phyloP scores from a whole-genome alignment of 2,329 filamentous ascomycete genomes.

The Magnaporthiopsis incrustans region DNA sequence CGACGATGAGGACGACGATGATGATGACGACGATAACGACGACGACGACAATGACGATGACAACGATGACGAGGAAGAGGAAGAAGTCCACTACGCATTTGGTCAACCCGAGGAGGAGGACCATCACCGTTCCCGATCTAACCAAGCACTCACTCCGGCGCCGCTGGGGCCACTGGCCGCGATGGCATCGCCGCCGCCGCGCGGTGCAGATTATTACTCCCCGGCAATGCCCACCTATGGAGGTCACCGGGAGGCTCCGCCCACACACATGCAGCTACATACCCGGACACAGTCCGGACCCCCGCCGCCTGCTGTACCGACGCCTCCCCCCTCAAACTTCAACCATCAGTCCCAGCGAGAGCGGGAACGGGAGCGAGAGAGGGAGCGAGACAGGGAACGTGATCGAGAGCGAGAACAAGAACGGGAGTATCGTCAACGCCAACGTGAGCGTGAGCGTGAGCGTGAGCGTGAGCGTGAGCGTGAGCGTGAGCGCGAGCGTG shows the following conservation, averaged over 20 bases:
- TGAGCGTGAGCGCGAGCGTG: not conserved
- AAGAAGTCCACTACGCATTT: not conserved
- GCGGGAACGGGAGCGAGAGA: not conserved
- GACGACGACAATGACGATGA: not conserved
- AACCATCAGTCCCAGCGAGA: not conserved
- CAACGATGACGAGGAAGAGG: not conserved
- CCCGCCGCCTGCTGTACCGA: not conserved
- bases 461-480: not conserved
- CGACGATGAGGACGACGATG: not conserved
- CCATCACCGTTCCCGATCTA: not conserved
- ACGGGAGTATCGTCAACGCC: not conserved
- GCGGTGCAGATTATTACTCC: not conserved
- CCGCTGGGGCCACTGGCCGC: not conserved
- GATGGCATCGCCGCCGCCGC: too few relatives aligned
- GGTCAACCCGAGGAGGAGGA: not conserved
- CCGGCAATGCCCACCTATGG: not conserved
- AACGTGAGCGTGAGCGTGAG: not conserved
- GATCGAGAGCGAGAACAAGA: not conserved
- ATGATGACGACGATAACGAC: not conserved
- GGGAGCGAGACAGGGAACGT: not conserved
- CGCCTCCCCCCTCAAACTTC: not conserved
- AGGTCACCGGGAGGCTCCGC: not conserved
- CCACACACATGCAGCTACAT: not conserved
- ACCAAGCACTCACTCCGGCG: not conserved
- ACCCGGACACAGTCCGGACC: not conserved